Percentiles rank a stretch among this genome's conserved stretches.
These are phyloP conservation scores for Annona squamosa DNA, from an alignment of 164 flowering plant genomes.

Conservation along the genomic window DNA sequence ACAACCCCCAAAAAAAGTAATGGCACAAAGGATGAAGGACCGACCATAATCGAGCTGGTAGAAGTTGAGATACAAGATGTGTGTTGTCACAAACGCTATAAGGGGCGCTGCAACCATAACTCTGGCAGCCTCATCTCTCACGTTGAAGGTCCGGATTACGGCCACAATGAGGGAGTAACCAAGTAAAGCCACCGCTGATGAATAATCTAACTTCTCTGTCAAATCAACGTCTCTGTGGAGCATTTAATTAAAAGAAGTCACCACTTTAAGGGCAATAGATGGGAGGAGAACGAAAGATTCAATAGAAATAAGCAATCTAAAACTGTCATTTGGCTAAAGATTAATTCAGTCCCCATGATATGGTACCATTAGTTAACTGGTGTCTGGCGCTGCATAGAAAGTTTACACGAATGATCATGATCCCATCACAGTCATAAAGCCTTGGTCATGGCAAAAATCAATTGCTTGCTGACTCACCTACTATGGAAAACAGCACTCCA, in stretches of 20 bases:
- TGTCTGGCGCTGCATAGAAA: neutral
- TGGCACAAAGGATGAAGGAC: neutral
- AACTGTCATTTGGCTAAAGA: neutral
- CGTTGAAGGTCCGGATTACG: slow-evolving; percentile 51
- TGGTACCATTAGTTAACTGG: neutral
- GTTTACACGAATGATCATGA: neutral
- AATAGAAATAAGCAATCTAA: neutral
- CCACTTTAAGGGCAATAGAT: neutral
- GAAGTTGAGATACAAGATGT: slow-evolving; percentile 78
- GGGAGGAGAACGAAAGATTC: neutral
- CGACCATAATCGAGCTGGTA: slow-evolving; percentile 72
- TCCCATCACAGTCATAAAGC: neutral
- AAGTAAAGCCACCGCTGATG: slow-evolving; percentile 71
- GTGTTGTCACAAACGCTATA: slow-evolving; percentile 73
- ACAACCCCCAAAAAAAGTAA: no score
- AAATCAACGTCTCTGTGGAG: slow-evolving; percentile 70
- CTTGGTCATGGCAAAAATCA: neutral
- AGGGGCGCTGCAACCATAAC: slow-evolving; percentile 90
- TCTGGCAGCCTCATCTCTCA: slow-evolving; percentile 70
- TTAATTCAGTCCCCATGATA: neutral
- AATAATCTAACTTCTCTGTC: slow-evolving; percentile 72
- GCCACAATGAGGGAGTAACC: slow-evolving; percentile 61
- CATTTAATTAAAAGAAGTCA: neutral
- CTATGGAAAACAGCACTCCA: slow-evolving; percentile 91
- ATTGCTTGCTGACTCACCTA: slow-evolving; percentile 38